Conservation (phyloP, 768 basidiomycete species). For the Leccinum uliginosum region DNA sequence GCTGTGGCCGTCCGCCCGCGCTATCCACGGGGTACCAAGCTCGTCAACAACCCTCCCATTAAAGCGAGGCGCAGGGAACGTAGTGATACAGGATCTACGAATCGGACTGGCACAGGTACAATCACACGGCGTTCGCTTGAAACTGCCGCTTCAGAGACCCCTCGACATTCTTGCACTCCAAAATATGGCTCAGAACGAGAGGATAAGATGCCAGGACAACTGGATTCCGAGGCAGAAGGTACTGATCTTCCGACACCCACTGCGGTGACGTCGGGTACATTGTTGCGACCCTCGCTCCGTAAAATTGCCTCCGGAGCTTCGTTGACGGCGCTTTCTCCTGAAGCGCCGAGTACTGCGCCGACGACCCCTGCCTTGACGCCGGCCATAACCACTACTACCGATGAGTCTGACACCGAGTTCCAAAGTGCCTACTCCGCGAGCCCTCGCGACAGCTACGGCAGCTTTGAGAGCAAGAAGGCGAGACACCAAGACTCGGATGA, state of each 20-base stretch:
- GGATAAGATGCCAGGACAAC: conserved; percentile 37
- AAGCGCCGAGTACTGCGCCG: conserved; percentile 23
- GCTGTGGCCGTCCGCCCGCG: conserved; percentile 39
- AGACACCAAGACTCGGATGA: conserved; percentile 27
- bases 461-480: conserved; percentile 32
- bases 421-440: conserved; percentile 82
- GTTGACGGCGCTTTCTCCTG: conserved; percentile 24
- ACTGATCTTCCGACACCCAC: conserved; percentile 26
- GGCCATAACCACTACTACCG: conserved; percentile 42
- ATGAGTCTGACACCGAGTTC: conserved; percentile 82
- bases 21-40: conserved; percentile 33
- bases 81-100: conserved; percentile 64
- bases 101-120: conserved; percentile 40
- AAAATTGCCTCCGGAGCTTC: conserved; percentile 33
- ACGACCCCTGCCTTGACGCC: conserved; percentile 35
- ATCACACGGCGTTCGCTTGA: conserved; percentile 25
- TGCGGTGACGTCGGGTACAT: conserved; percentile 24
- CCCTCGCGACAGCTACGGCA: conserved; percentile 63
- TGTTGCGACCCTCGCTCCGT: conserved; percentile 21
- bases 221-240: conserved; percentile 32
- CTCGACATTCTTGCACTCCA: conserved; percentile 25
- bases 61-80: conserved; percentile 44
- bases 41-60: conserved; percentile 28
- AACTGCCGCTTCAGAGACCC: conserved; percentile 23
- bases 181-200: conserved; percentile 26